These are phyloP conservation scores for Arbutus unedo DNA, from an alignment of 148 eudicot species.

Conservation along the genomic window DNA sequence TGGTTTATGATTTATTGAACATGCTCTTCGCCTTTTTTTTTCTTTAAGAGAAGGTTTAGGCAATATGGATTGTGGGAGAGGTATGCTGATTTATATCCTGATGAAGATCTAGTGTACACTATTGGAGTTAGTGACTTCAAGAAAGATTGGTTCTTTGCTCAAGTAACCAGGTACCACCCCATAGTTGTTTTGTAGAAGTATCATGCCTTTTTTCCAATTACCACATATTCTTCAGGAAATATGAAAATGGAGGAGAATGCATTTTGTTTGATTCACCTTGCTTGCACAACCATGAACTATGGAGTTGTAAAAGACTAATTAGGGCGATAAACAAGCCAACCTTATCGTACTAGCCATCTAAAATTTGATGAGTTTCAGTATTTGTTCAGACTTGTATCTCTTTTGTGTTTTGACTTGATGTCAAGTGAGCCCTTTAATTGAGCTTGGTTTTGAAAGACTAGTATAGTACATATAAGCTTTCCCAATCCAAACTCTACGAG, in stretches of 20 bases:
- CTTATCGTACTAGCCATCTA: background rate
- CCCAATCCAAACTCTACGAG: background rate
- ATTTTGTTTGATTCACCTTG: background rate
- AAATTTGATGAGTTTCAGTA: background rate
- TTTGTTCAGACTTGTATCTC: background rate
- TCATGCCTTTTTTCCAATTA: background rate
- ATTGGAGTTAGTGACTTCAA: conserved; percentile 59
- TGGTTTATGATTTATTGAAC: background rate
- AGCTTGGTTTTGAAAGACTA: background rate
- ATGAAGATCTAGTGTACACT: conserved; percentile 62
- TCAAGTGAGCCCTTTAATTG: background rate
- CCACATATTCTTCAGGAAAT: background rate
- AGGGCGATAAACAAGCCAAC: background rate
- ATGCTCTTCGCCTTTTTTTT: background rate
- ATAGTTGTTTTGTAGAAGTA: background rate
- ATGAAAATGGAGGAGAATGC: background rate
- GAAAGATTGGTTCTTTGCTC: conserved; percentile 92
- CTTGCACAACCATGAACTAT: background rate
- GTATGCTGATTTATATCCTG: conserved; percentile 69
- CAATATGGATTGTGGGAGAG: conserved; percentile 92
- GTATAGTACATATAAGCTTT: background rate
- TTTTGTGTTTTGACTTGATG: background rate
- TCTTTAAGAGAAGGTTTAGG: conserved; percentile 47
- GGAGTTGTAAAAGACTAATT: background rate
- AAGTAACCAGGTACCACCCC: conserved; percentile 59